Evolutionary conservation across 2,329 filamentous ascomycete species (phyloP).

Genomic region (Domatiomyces globalis): DNA sequence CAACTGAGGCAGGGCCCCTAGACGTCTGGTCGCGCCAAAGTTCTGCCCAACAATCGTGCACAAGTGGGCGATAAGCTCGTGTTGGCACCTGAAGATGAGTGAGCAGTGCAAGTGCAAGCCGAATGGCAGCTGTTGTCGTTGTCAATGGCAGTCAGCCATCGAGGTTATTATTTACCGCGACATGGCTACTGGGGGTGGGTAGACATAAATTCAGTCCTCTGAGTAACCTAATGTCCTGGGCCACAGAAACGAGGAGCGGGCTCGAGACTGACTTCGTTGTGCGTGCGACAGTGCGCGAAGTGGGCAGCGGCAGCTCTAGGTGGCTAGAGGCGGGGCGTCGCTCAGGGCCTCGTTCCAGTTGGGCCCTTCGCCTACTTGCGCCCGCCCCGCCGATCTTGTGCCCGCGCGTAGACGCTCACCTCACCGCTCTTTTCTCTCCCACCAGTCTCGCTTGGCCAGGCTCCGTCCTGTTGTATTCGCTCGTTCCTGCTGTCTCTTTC

Average conservation of each 20-base stretch:
- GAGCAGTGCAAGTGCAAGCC: background rate
- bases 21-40: background rate
- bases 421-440: conserved; percentile 11
- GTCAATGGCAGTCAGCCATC: background rate
- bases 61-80: background rate
- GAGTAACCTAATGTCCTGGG: background rate
- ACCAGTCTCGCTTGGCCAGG: background rate
- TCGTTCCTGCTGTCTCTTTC: background rate
- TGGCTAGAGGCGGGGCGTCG: background rate
- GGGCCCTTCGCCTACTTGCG: background rate
- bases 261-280: background rate
- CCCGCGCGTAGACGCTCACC: conserved; percentile 19
- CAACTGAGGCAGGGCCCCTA: background rate
- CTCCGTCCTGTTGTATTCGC: conserved; percentile 1
- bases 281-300: background rate
- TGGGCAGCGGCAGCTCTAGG: background rate
- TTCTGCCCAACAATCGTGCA: background rate
- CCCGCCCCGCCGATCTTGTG: conserved; percentile 1
- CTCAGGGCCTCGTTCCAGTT: background rate
- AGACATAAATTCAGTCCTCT: background rate
- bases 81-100: background rate
- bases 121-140: background rate
- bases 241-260: background rate
- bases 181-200: background rate
- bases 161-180: background rate